Evolutionary conservation across 441 rosid genomes (phyloP), one percentile per base, ranked within the genome.

Genomic region (Jatropha podagrica): DNA sequence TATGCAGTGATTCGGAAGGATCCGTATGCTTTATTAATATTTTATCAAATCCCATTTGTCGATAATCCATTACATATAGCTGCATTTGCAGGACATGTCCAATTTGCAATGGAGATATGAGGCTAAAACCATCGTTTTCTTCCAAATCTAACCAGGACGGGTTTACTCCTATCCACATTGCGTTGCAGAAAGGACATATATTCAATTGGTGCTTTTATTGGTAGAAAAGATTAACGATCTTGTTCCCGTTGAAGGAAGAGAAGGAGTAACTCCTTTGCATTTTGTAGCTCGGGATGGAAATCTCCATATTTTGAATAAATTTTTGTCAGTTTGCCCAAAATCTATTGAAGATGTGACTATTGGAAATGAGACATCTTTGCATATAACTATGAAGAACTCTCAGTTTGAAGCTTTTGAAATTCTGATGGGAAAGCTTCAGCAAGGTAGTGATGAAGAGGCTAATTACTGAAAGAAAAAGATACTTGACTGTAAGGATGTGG

Each of bases 41-140:
- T 7, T 69, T 78, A 71, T 69, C 1, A 72, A 32, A 60, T 58
- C 5, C 74, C 83, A 0, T 80, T 82, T 77, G 13, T 70, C 11
- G 40, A 75, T 38, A 84, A 81, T 59, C 86, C 87, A 44, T 65
- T 84, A 61, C 89, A 84, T 54, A 61, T 65, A 13, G 82, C 89
- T 54, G 75, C 78, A 32, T 37, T 5, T 15, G 67, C 59, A 4
- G 86, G 89, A 2, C 54, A 76, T 38, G 69, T 65, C 59, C 73
- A 74, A 65, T 82, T 66, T 4, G 82, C 83, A 17, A 68, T 60
- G 76, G 86, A 86, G 44, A 56, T 82, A 76, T 80, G 75, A 78
- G 69, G 48, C 26, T 83, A 55, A 63, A 75, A 37, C 85, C 85
- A 4, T 78, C 80, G 7, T 82, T 83, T 71, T 70, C 72, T 18